These are phyloP conservation scores for Sporothrix brasiliensis DNA, from an alignment of 2,329 filamentous ascomycete genomes.

Conservation along the genomic window DNA sequence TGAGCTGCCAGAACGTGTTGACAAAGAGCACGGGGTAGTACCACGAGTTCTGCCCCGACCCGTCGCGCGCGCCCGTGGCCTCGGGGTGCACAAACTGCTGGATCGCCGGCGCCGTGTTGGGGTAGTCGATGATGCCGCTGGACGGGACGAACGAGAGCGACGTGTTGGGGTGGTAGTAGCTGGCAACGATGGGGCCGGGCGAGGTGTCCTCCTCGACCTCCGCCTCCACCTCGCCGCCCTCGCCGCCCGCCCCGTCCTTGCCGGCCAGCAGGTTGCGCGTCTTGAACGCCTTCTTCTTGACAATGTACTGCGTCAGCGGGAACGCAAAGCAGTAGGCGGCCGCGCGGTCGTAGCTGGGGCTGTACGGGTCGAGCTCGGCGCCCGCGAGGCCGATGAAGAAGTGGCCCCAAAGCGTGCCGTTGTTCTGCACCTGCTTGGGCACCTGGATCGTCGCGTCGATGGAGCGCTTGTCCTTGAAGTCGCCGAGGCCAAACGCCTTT, in stretches of 20 bases:
- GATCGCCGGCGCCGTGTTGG: slow-evolving; percentile 69
- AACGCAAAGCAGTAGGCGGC: slow-evolving; percentile 82
- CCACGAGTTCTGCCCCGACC: slow-evolving; percentile 84
- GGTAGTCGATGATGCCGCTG: slow-evolving; percentile 69
- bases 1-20: slow-evolving; percentile 97
- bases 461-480: slow-evolving; percentile 76
- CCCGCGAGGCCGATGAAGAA: slow-evolving; percentile 84
- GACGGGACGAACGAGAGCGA: slow-evolving; percentile 86
- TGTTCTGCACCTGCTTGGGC: slow-evolving; percentile 79
- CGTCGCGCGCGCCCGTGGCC: slow-evolving; percentile 77
- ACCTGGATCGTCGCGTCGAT: slow-evolving; percentile 77
- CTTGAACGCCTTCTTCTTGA: slow-evolving; percentile 88
- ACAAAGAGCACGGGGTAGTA: slow-evolving; percentile 88
- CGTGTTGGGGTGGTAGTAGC: slow-evolving; percentile 94
- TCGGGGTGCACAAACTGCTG: slow-evolving; percentile 81
- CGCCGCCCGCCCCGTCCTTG: slow-evolving; percentile 54
- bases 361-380: slow-evolving; percentile 72
- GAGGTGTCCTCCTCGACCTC: slow-evolving; percentile 6
- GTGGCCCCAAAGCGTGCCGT: slow-evolving; percentile 92
- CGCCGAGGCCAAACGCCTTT: slow-evolving; percentile 75
- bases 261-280: slow-evolving; percentile 80
- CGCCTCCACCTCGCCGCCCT: slow-evolving; percentile 55
- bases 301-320: slow-evolving; percentile 84
- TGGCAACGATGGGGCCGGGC: slow-evolving; percentile 69
- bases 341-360: slow-evolving; percentile 69